Evolutionary conservation across 2,329 filamentous ascomycete species (phyloP).

Genomic region (Eutypa lata): DNA sequence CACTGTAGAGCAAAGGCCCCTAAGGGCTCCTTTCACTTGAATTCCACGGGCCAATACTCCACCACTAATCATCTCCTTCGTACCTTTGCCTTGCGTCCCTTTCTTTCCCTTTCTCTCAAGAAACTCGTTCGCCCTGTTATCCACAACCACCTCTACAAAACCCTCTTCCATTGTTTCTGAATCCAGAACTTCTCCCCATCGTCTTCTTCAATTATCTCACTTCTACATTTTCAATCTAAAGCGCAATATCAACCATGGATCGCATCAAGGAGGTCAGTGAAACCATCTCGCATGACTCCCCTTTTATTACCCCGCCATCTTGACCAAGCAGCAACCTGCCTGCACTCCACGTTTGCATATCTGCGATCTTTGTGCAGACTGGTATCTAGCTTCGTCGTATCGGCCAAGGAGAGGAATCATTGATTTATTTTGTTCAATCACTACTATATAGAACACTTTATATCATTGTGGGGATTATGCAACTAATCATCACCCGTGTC

Average conservation of each 20-base stretch:
- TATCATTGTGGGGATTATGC: background rate
- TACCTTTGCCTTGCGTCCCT: background rate
- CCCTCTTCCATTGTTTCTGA: constrained; percentile 15
- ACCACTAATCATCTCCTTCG: background rate
- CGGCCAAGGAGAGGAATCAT: background rate
- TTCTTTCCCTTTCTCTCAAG: background rate
- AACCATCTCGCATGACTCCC: constrained; percentile 9
- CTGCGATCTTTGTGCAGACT: background rate
- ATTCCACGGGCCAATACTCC: background rate
- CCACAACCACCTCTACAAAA: constrained; percentile 23
- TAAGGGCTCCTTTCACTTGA: background rate
- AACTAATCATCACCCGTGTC: constrained; percentile 9
- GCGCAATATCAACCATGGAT: constrained; percentile 60
- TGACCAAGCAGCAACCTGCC: constrained; percentile 12
- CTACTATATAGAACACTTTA: background rate
- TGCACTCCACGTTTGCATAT: background rate
- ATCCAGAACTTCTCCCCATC: constrained; percentile 19
- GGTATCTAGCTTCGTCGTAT: background rate
- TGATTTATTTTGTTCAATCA: too few species aligned
- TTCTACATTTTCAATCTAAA: constrained; percentile 13
- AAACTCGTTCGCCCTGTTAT: background rate
- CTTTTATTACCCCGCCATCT: constrained; percentile 30
- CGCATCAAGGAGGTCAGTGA: constrained; percentile 82
- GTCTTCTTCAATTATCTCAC: constrained; percentile 28
- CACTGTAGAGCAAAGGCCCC: background rate